A percentile compares a stretch with the other conserved stretches of the same genome.
Conservation (phyloP, 2,329 filamentous ascomycete genomes). For the Fusarium duplospermum region DNA sequence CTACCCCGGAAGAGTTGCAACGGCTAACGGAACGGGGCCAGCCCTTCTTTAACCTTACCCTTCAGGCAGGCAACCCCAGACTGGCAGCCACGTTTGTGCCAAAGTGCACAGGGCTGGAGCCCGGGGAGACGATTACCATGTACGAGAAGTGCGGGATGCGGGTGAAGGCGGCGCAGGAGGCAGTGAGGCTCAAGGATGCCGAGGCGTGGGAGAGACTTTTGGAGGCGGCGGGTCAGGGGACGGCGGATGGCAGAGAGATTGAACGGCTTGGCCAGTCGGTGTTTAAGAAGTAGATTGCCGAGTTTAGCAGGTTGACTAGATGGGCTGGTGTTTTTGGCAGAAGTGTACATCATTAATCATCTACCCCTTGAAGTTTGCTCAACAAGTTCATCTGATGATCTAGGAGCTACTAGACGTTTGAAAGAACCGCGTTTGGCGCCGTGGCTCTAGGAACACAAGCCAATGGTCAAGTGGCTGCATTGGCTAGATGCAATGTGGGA, state of each 20-base stretch:
- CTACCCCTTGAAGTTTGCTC: neutral
- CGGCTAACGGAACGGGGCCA: constrained; percentile 49
- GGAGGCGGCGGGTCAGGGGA: constrained; percentile 76
- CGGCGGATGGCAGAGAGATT: constrained; percentile 79
- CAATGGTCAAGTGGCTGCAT: constrained; percentile 18
- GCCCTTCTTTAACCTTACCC: constrained; percentile 91
- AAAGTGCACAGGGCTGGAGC: constrained; percentile 81
- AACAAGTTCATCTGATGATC: neutral
- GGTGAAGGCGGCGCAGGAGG: constrained; percentile 91
- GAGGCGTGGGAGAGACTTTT: constrained; percentile 80
- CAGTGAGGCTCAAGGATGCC: constrained; percentile 82
- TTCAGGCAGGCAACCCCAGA: constrained; percentile 90
- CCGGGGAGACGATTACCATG: constrained; percentile 83
- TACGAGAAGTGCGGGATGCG: constrained; percentile 96
- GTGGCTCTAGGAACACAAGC: neutral
- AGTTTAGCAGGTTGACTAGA: neutral
- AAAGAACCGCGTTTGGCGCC: constrained; percentile 18
- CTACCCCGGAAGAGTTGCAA: neutral
- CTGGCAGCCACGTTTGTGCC: constrained; percentile 86
- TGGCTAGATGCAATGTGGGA: neutral
- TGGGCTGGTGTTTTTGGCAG: constrained; percentile 14
- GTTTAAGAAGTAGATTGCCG: constrained; percentile 57
- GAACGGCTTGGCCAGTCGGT: constrained; percentile 77
- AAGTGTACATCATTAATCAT: constrained; percentile 7
- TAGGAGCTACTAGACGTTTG: neutral